Evolutionary conservation across 345 rosid genomes (phyloP).

Genomic region (Pistacia integerrima): DNA sequence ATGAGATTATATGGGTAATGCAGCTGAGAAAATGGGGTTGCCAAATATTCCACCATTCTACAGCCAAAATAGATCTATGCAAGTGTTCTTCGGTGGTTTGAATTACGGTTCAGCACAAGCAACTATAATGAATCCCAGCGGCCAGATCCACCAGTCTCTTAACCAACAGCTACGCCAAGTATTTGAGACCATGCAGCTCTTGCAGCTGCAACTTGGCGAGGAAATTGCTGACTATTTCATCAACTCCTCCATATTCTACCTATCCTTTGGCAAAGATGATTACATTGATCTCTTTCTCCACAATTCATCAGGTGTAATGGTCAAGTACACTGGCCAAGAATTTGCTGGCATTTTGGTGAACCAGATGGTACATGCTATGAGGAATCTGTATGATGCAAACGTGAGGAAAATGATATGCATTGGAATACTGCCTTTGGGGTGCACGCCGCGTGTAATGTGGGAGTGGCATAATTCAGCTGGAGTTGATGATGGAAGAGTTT

Average conservation of each 20-base stretch:
- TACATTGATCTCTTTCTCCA: slow-evolving; percentile 53
- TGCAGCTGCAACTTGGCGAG: slow-evolving; percentile 47
- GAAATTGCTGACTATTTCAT: slow-evolving; percentile 30
- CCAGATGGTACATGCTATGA: slow-evolving; percentile 53
- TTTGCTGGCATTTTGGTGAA: slow-evolving; percentile 50
- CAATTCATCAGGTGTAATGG: slow-evolving; percentile 43
- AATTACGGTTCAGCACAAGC: slow-evolving; percentile 64
- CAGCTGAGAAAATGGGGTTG: slow-evolving; percentile 59
- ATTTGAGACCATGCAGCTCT: slow-evolving; percentile 56
- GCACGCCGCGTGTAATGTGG: slow-evolving; percentile 48
- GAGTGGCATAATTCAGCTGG: slow-evolving; percentile 39
- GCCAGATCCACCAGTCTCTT: slow-evolving; percentile 55
- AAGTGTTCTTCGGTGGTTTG: slow-evolving; percentile 40
- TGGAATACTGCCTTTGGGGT: slow-evolving; percentile 66
- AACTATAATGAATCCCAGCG: slow-evolving; percentile 47
- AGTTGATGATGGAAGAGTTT: slow-evolving; percentile 20
- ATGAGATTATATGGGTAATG: slow-evolving; percentile 13
- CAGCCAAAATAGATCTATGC: slow-evolving; percentile 52
- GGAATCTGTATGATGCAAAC: slow-evolving; percentile 47
- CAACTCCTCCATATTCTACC: slow-evolving; percentile 57
- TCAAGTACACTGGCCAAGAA: slow-evolving; percentile 41
- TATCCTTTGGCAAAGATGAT: slow-evolving; percentile 73
- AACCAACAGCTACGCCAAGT: slow-evolving; percentile 66
- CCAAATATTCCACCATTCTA: slow-evolving; percentile 42
- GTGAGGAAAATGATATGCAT: slow-evolving; percentile 46